Conservation (phyloP, 352 stramenopile genomes). For the Phytophthora cactorum region DNA sequence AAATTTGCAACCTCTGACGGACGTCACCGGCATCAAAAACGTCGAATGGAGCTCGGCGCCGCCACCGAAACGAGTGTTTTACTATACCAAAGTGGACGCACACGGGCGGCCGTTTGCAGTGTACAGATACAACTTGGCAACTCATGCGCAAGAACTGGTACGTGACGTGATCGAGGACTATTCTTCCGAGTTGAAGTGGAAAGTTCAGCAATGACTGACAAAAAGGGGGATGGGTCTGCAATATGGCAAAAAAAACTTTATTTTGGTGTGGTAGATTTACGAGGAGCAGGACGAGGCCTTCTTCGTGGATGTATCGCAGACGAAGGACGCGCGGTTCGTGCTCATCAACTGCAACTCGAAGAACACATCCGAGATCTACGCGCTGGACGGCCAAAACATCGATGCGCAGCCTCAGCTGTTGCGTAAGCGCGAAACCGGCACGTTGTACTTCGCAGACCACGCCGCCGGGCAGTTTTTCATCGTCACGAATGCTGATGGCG, state of each 20-base stretch:
- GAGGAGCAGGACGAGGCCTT: conserved; percentile 78
- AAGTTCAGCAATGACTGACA: conserved; percentile 25
- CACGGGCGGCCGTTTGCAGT: conserved; percentile 69
- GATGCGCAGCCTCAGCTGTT: conserved; percentile 48
- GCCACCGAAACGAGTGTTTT: conserved; percentile 46
- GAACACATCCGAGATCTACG: conserved; percentile 85
- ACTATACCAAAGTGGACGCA: conserved; percentile 77
- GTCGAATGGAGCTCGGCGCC: conserved; percentile 63
- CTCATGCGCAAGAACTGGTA: conserved; percentile 58
- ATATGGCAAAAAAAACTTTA: conserved; percentile 8
- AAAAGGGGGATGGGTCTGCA: conserved; percentile 14
- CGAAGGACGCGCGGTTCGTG: conserved; percentile 82
- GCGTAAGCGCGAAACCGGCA: conserved; percentile 55
- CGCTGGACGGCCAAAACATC: conserved; percentile 36
- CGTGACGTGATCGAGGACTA: conserved; percentile 17
- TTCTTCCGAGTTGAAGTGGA: conserved; percentile 22
- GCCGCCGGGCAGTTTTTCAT: conserved; percentile 71
- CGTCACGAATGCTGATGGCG: conserved; percentile 80
- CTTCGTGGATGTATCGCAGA: conserved; percentile 86
- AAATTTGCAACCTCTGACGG: conserved; percentile 39
- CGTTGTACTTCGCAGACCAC: conserved; percentile 89
- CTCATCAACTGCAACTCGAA: conserved; percentile 92
- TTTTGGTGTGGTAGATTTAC: conserved; percentile 57
- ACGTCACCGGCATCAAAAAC: conserved; percentile 64
- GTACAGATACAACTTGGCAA: conserved; percentile 65